Conservation (phyloP, 306 rosid genomes). For the Malus fusca region DNA sequence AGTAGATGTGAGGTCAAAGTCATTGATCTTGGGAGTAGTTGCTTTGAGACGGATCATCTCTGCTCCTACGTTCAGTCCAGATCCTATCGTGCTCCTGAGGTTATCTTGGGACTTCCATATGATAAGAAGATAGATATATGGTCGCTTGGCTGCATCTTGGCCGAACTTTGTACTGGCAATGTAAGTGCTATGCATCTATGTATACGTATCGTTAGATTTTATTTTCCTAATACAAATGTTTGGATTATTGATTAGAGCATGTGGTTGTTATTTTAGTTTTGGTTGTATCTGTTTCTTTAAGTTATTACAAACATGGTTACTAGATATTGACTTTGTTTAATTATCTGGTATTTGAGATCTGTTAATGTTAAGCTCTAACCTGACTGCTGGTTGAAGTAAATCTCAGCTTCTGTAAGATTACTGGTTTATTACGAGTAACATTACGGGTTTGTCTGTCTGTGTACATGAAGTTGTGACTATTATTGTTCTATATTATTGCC, state of each 20-base stretch:
- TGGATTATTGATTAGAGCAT: background rate
- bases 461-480: background rate
- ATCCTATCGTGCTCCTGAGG: constrained; percentile 99
- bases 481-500: background rate
- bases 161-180: constrained; percentile 96
- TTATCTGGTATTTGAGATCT: background rate
- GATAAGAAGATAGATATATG: constrained; percentile 95
- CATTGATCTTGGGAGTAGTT: constrained; percentile 99
- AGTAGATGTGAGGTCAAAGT: constrained; percentile 98
- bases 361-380: background rate
- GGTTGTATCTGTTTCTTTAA: background rate
- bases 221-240: background rate
- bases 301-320: background rate
- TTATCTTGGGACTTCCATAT: constrained; percentile 92
- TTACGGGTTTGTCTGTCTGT: background rate
- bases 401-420: background rate
- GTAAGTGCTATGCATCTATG: constrained; percentile 43
- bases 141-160: constrained; percentile 99
- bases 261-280: background rate
- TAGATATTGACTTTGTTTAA: background rate
- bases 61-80: constrained; percentile 98
- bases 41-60: constrained; percentile 98
- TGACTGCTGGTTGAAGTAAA: background rate
- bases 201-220: background rate
- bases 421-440: background rate